phyloP scores from a whole-genome alignment of 805 yeast species.

The Suhomyces pyralidae region DNA sequence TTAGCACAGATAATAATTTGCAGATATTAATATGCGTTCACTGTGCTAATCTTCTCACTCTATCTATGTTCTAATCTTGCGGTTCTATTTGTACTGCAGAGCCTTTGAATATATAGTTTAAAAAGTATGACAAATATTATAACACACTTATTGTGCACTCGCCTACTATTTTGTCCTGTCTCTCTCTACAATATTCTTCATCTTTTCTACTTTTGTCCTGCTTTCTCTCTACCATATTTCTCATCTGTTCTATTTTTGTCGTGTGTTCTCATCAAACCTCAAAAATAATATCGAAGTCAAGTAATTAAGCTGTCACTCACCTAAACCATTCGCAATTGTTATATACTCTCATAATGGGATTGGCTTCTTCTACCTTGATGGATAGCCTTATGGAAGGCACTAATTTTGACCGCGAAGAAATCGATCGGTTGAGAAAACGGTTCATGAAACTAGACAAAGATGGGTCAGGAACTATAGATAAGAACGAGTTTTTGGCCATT shows the following conservation, averaged over 20 bases:
- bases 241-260: not conserved
- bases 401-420: constrained; percentile 84
- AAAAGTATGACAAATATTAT: no score
- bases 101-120: not conserved
- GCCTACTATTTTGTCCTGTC: not conserved
- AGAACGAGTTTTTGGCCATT: constrained; percentile 82
- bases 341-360: constrained; percentile 48
- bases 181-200: not conserved
- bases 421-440: constrained; percentile 84
- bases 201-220: not conserved
- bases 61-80: not conserved
- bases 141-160: no score
- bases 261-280: not conserved
- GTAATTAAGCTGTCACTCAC: not conserved
- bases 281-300: not conserved
- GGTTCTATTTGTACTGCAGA: not conserved
- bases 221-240: not conserved
- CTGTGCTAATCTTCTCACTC: no score
- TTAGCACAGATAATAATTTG: no score
- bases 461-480: constrained; percentile 87
- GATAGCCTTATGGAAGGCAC: constrained; percentile 79
- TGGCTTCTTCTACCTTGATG: constrained; percentile 55
- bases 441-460: constrained; percentile 95
- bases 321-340: no score
- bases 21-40: no score